phyloP scores from a whole-genome alignment of 441 rosid species.

The Croton setiger region DNA sequence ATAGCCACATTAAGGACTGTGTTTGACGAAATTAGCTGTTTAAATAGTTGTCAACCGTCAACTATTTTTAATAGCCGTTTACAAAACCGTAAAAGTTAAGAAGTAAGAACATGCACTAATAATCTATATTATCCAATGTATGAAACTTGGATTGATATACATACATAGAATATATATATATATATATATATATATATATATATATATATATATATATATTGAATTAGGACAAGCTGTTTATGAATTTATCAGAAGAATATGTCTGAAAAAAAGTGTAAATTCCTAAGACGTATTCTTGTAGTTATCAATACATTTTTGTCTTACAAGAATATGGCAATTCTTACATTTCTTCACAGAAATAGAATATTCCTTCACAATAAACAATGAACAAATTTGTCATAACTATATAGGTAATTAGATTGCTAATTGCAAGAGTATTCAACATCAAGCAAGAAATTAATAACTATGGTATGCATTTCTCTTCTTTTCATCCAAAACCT shows the following conservation, averaged over 20 bases:
- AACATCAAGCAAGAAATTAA: constrained; percentile 1
- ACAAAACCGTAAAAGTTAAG: no score
- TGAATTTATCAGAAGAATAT: not conserved
- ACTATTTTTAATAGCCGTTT: no score
- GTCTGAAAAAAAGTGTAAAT: constrained; percentile 7
- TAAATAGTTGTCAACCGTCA: no score
- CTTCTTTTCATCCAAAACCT: not conserved
- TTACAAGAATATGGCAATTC: constrained; percentile 22
- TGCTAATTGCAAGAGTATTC: not conserved
- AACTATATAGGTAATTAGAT: not conserved
- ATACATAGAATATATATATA: no score
- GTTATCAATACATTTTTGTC: constrained; percentile 20
- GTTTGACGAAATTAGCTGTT: no score
- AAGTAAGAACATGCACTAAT: no score
- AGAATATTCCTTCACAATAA: constrained; percentile 24
- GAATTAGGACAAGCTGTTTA: no score
- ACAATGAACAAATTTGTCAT: constrained; percentile 3
- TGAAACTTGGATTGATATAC: no score
- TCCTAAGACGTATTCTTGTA: constrained; percentile 25
- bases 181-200: no score
- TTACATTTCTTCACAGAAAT: constrained; percentile 21
- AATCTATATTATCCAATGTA: no score
- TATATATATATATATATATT: no score
- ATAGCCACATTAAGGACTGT: no score
- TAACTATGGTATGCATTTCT: constrained; percentile 24